Percentiles rank a stretch among this genome's conserved stretches.
phyloP scores from a whole-genome alignment of 257 asterid species.

The Pogostemon cablin region DNA sequence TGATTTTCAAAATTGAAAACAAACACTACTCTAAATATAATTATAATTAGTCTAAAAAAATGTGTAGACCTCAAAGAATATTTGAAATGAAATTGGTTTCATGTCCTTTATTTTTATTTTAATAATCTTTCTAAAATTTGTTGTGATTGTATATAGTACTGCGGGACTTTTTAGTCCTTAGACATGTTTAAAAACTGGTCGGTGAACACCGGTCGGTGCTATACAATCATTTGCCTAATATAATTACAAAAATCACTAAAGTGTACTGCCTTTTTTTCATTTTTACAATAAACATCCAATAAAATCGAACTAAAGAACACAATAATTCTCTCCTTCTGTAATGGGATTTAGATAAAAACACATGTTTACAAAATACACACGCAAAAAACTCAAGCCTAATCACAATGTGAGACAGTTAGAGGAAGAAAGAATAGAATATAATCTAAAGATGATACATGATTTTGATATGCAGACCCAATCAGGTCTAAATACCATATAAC shows the following conservation, averaged over 20 bases:
- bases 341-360: conserved; percentile 20
- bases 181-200: too few species aligned
- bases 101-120: too few species aligned
- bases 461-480: conserved; percentile 39
- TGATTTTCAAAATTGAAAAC: too few species aligned
- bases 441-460: conserved; percentile 47
- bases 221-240: background rate
- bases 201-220: too few species aligned
- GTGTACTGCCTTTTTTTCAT: too few species aligned
- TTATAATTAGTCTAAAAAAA: too few species aligned
- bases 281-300: conserved; percentile 1
- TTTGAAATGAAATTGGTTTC: too few species aligned
- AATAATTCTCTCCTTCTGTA: conserved; percentile 3
- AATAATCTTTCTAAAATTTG: too few species aligned
- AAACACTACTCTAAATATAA: too few species aligned
- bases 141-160: too few species aligned
- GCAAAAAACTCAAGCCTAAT: conserved; percentile 32
- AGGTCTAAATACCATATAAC: conserved; percentile 24
- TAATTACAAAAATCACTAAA: background rate
- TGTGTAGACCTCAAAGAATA: too few species aligned
- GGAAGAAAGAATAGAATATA: background rate
- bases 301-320: background rate
- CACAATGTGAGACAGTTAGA: conserved; percentile 34
- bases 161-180: too few species aligned
- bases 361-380: conserved; percentile 23